Evolutionary conservation across 257 asterid species (phyloP), one percentile per base, ranked within the genome.

Genomic region (Pogostemon cablin): DNA sequence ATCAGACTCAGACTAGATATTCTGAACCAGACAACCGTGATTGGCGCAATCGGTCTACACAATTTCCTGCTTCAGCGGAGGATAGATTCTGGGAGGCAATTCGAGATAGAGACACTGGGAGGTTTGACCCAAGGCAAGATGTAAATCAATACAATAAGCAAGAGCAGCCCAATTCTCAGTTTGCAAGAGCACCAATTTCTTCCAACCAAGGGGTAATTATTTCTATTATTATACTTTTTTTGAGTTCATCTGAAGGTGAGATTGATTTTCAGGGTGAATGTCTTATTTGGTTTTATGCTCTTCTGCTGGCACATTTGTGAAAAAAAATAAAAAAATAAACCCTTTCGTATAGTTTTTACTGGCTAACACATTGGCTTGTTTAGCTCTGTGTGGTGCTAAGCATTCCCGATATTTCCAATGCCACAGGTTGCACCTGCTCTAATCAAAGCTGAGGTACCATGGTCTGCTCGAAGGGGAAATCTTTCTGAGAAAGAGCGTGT

Each of bases 381-480:
- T 72, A 46, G 50, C 54, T 66, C 17, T 53, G 1, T 5, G 40
- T 35, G 20, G 66, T 67, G 11, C 68, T 66, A 52, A 75, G 37
- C 5, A 56, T 67, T 71, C 6, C 38, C 9, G 61, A 42, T 76
- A 65, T 71, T 68, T 41, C 64, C 43, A 71, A 67, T 79, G 84
- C 32, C 71, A 71, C 83, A 91, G 98, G 92, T 76, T 65, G 71
- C 93, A 59, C 81, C 97, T 69, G 83, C 96, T 76, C 78, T 95
- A 68, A 79, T 82, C 75, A 95, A 91, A 83, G 98, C 99, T 34
- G 97, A 95, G 44, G 86, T 84, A 59, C 98, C 99, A n/a, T 95
- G 99, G 99, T 89, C 98, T 53, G 98, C 76, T 76, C 84, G 80
- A 43, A 89, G 87, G 74, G 97, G 90, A 50, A 83, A 25, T 77